A percentile compares a stretch with the other conserved stretches of the same genome.
phyloP scores from a whole-genome alignment of 164 flowering plant species.

The Liriodendron chinense region DNA sequence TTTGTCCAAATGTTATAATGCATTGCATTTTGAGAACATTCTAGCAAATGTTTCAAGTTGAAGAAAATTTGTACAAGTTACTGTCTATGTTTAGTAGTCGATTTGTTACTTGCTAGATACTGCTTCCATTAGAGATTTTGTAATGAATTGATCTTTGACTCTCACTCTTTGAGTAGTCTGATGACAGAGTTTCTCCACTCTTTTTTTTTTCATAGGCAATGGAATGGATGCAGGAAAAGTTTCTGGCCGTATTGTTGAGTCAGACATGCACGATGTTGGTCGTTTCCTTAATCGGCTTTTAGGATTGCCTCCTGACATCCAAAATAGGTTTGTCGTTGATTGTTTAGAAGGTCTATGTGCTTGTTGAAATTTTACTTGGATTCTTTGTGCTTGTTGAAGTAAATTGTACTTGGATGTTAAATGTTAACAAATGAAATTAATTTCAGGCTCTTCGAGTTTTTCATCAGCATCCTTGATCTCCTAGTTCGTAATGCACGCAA shows the following conservation, averaged over 20 bases:
- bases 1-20: not conserved
- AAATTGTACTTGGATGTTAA: not conserved
- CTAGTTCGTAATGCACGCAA: slow-evolving; percentile 78
- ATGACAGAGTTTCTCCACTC: not conserved
- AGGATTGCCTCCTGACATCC: slow-evolving; percentile 95
- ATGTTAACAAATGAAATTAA: slow-evolving; percentile 8
- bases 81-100: not conserved
- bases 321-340: slow-evolving; percentile 60
- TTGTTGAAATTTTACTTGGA: not conserved
- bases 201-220: slow-evolving; percentile 39
- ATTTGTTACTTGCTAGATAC: not conserved
- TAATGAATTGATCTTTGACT: not conserved
- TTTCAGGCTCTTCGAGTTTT: slow-evolving; percentile 89
- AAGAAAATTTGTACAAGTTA: not conserved
- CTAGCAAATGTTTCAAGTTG: not conserved
- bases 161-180: not conserved
- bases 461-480: slow-evolving; percentile 78
- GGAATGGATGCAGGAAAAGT: slow-evolving; percentile 73
- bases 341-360: not conserved
- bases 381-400: not conserved
- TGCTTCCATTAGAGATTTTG: not conserved
- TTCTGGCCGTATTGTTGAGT: slow-evolving; percentile 87
- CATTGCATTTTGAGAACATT: not conserved
- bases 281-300: slow-evolving; percentile 92
- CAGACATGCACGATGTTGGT: slow-evolving; percentile 98